Percentiles rank a stretch among this genome's conserved stretches.
Conservation (phyloP, 371 early-diverging fungal species). For the Mortierella sp. region DNA sequence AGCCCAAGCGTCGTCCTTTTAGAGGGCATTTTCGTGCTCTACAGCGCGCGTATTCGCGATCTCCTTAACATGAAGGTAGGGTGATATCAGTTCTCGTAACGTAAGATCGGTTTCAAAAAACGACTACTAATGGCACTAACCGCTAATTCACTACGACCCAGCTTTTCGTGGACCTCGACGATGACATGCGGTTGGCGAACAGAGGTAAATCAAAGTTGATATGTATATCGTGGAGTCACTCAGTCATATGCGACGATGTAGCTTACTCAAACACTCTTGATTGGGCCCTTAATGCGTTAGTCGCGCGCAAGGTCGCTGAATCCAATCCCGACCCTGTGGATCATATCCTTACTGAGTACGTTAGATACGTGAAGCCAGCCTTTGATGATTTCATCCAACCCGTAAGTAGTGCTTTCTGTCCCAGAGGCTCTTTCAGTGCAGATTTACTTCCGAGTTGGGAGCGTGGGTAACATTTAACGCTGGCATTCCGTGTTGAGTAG, state of each 20-base stretch:
- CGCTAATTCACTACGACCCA: constrained; percentile 57
- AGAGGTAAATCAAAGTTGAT: no score
- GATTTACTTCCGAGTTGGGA: neutral
- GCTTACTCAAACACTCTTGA: no score
- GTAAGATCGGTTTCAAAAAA: no score
- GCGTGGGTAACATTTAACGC: neutral
- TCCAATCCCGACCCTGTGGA: constrained; percentile 57
- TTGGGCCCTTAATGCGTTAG: constrained; percentile 17
- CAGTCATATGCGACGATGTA: no score
- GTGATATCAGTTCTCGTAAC: no score
- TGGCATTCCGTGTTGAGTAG: constrained; percentile 40
- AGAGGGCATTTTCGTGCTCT: constrained; percentile 93
- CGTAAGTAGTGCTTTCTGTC: constrained; percentile 54
- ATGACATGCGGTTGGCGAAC: constrained; percentile 71
- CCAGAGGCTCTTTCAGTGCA: neutral
- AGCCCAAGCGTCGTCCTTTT: constrained; percentile 86
- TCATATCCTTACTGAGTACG: constrained; percentile 73
- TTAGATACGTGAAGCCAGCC: constrained; percentile 84
- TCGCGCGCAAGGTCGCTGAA: constrained; percentile 42
- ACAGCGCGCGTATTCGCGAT: constrained; percentile 80
- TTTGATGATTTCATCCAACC: constrained; percentile 90
- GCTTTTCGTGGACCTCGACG: constrained; percentile 77
- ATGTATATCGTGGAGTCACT: no score
- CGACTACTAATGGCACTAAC: constrained; percentile 56
- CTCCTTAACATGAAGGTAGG: constrained; percentile 89